Evolutionary conservation across 805 yeast species (phyloP).

Genomic region (Dipodascus geniculatus): DNA sequence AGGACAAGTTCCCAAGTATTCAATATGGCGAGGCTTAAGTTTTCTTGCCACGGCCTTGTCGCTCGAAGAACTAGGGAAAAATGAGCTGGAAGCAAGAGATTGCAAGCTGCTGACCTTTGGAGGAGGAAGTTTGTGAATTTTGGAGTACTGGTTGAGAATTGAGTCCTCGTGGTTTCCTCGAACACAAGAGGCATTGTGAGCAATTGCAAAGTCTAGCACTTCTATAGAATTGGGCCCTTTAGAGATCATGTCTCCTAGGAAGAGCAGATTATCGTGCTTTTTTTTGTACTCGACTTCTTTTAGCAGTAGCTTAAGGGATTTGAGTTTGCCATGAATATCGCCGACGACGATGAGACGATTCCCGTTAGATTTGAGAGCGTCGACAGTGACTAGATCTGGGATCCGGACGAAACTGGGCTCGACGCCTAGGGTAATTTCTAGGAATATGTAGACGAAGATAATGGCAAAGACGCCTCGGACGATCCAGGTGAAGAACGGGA

Average conservation of each 20-base stretch:
- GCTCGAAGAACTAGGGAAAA: slow-evolving; percentile 6
- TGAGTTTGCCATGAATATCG: slow-evolving; percentile 75
- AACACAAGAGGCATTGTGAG: slow-evolving; percentile 54
- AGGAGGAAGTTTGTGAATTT: slow-evolving; percentile 36
- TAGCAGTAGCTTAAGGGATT: slow-evolving; percentile 43
- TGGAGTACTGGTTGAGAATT: slow-evolving; percentile 53
- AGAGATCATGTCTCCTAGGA: slow-evolving; percentile 76
- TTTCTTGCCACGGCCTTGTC: slow-evolving; percentile 35
- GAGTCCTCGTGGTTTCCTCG: slow-evolving; percentile 85
- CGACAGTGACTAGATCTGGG: slow-evolving; percentile 13
- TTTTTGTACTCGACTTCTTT: slow-evolving; percentile 32
- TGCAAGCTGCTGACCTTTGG: slow-evolving; percentile 17
- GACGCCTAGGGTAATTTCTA: slow-evolving; percentile 10
- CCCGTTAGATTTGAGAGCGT: slow-evolving; percentile 6
- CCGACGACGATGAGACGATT: slow-evolving; percentile 60
- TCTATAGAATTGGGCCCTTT: slow-evolving; percentile 71
- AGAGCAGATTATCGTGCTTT: slow-evolving; percentile 42
- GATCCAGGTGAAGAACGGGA: background rate
- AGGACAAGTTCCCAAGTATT: slow-evolving; percentile 51
- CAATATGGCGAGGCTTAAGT: slow-evolving; percentile 48
- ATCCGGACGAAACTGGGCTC: slow-evolving; percentile 9
- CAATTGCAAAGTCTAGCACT: slow-evolving; percentile 54
- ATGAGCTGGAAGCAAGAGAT: slow-evolving; percentile 17
- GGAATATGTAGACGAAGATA: slow-evolving; percentile 10
- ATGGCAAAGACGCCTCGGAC: background rate